A percentile compares a stretch with the other conserved stretches of the same genome.
Conservation (phyloP, 192 early-diverging fungal genomes). For the Coemansia brasiliensis region DNA sequence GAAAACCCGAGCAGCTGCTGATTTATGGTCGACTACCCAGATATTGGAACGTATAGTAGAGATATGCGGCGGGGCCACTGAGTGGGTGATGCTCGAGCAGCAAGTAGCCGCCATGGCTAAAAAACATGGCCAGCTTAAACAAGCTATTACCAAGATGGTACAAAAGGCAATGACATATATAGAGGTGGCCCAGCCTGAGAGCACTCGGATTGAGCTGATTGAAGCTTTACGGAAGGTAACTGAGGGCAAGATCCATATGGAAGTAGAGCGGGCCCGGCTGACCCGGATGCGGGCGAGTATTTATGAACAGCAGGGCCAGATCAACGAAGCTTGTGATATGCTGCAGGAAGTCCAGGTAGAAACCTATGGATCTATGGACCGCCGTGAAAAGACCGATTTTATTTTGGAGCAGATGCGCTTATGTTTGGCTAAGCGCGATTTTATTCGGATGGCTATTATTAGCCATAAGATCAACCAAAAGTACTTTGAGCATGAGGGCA, state of each 20-base stretch:
- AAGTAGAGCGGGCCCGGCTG: constrained; percentile 94
- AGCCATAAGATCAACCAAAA: constrained; percentile 93
- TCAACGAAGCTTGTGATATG: constrained; percentile 89
- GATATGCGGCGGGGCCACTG: constrained; percentile 68
- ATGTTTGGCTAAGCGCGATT: constrained; percentile 90
- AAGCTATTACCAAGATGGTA: constrained; percentile 95
- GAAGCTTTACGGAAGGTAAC: constrained; percentile 92
- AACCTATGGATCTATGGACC: constrained; percentile 99
- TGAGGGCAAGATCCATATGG: constrained; percentile 99
- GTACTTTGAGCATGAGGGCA: constrained; percentile 83
- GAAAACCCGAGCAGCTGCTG: constrained; percentile 88
- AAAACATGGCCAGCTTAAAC: constrained; percentile 93
- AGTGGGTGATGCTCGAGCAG: constrained; percentile 92
- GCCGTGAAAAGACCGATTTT: constrained; percentile 98
- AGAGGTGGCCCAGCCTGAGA: constrained; percentile 79
- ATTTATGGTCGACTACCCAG: constrained; percentile 85
- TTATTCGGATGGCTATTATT: constrained; percentile 87
- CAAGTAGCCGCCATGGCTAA: constrained; percentile 91
- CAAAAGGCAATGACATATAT: constrained; percentile 88
- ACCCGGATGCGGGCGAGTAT: constrained; percentile 88
- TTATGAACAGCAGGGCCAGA: constrained; percentile 86
- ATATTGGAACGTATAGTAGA: constrained; percentile 79
- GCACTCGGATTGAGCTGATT: constrained; percentile 87
- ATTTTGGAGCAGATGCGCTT: constrained; percentile 99
- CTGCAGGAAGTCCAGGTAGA: constrained; percentile 98